Conservation (phyloP, 2,329 filamentous ascomycete species). For the Furcasterigmium furcatum region DNA sequence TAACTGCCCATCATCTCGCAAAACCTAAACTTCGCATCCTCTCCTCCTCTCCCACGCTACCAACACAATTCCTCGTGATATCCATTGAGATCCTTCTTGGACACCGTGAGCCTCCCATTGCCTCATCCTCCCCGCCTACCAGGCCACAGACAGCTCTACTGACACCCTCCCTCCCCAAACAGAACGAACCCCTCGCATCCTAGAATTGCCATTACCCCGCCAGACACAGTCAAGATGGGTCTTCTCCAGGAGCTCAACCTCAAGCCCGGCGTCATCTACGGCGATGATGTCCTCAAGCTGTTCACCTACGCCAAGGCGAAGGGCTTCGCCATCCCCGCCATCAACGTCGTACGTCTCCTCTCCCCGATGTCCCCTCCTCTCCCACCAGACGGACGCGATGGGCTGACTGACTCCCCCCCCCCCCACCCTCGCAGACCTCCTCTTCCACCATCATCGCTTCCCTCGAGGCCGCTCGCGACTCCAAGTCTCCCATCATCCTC, state of each 20-base stretch:
- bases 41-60: too few species aligned
- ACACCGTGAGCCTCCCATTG: background rate
- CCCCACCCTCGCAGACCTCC: constrained; percentile 66
- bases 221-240: constrained; percentile 19
- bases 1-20: too few species aligned
- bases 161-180: background rate
- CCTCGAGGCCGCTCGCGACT: constrained; percentile 92
- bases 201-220: background rate
- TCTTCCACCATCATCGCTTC: constrained; percentile 80
- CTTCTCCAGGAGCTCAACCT: constrained; percentile 39
- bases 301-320: constrained; percentile 90
- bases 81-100: too few species aligned
- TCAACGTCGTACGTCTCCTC: constrained; percentile 63
- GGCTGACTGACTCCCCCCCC: background rate
- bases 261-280: constrained; percentile 52
- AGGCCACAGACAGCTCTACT: background rate
- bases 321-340: constrained; percentile 83
- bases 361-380: background rate
- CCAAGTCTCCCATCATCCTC: constrained; percentile 87
- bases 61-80: background rate
- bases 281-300: constrained; percentile 57
- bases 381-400: background rate
- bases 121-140: background rate
- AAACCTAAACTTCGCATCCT: too few species aligned
- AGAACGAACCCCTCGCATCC: background rate